Evolutionary conservation across 1,284 basidiomycete genomes (phyloP).

Genomic region (Rhizoctonia solani): DNA sequence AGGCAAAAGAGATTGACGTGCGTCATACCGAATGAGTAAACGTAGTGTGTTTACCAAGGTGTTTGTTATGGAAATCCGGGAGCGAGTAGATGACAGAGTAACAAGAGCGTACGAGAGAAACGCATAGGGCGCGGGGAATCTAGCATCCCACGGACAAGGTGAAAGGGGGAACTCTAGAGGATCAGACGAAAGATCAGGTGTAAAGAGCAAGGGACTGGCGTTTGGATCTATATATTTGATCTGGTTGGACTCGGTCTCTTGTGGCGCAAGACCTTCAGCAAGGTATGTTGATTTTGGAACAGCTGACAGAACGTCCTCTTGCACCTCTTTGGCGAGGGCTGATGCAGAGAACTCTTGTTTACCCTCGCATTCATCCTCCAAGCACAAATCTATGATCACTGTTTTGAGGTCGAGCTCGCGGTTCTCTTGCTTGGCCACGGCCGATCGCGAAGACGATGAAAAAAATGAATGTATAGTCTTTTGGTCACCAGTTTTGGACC

Average conservation of each 20-base stretch:
- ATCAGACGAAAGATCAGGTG: slow-evolving; percentile 48
- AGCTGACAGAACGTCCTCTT: not conserved
- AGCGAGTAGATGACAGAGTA: slow-evolving; percentile 74
- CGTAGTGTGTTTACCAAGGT: slow-evolving; percentile 81
- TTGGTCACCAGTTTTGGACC: not conserved
- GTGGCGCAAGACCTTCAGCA: too few relatives aligned
- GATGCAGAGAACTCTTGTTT: not conserved
- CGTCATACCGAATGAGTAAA: slow-evolving; percentile 68
- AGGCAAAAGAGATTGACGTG: slow-evolving; percentile 65
- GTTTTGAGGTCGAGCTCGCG: not conserved
- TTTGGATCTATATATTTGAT: not conserved
- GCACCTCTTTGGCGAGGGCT: not conserved
- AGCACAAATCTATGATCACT: slow-evolving; percentile 1
- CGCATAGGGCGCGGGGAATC: slow-evolving; percentile 69
- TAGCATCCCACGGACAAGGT: slow-evolving; percentile 47
- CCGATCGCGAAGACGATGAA: not conserved
- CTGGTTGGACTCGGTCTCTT: not conserved
- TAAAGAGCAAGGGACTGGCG: not conserved
- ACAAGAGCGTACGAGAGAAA: slow-evolving; percentile 79
- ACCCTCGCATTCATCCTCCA: not conserved
- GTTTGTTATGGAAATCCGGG: slow-evolving; percentile 79
- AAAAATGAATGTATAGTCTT: slow-evolving; percentile 1
- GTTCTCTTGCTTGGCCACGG: not conserved
- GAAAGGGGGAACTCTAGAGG: slow-evolving; percentile 47
- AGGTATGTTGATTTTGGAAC: not conserved